These are phyloP conservation scores for Picochlorum sp. DNA, from an alignment of 139 green algal genomes.

Conservation along the genomic window DNA sequence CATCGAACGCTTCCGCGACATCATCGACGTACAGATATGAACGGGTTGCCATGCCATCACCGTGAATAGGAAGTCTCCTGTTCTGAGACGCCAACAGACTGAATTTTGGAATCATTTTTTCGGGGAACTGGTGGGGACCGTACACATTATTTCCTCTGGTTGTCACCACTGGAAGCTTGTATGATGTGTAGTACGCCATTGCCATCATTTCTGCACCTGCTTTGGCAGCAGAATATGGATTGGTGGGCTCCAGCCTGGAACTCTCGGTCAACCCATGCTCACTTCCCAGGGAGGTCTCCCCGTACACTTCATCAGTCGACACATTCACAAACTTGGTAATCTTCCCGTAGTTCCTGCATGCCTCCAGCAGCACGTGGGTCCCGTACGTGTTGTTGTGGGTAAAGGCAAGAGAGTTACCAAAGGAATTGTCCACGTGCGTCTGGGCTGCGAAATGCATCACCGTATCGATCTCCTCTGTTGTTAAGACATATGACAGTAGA, in stretches of 20 bases:
- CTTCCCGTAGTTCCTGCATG: conserved; percentile 55
- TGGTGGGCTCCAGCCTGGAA: conserved; percentile 84
- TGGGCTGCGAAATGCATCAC: conserved; percentile 97
- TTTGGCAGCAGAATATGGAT: conserved; percentile 96
- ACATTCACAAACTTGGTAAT: conserved; percentile 93
- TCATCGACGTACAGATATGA: conserved; percentile 90
- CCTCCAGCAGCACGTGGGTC: conserved; percentile 96
- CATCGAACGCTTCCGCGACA: conserved; percentile 85
- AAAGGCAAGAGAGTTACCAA: conserved; percentile 90
- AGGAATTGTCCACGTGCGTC: conserved; percentile 98
- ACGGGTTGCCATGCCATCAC: conserved; percentile 31
- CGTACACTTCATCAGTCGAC: conserved; percentile 62
- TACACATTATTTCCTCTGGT: conserved; percentile 99
- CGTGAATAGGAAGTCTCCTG: conserved; percentile 61
- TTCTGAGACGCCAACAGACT: conserved; percentile 58
- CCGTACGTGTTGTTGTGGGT: conserved; percentile 96
- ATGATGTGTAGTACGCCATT: conserved; percentile 79
- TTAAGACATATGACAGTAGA: conserved; percentile 78
- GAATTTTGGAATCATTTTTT: conserved; percentile 75
- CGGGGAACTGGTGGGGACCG: conserved; percentile 88
- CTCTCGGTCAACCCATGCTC: conserved; percentile 59
- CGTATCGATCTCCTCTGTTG: conserved; percentile 85
- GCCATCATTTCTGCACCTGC: conserved; percentile 97
- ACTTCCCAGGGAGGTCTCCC: conserved; percentile 13
- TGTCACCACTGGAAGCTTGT: conserved; percentile 84